These are phyloP conservation scores for Ophiocytium majus DNA, from an alignment of 352 stramenopile genomes.

Conservation along the genomic window DNA sequence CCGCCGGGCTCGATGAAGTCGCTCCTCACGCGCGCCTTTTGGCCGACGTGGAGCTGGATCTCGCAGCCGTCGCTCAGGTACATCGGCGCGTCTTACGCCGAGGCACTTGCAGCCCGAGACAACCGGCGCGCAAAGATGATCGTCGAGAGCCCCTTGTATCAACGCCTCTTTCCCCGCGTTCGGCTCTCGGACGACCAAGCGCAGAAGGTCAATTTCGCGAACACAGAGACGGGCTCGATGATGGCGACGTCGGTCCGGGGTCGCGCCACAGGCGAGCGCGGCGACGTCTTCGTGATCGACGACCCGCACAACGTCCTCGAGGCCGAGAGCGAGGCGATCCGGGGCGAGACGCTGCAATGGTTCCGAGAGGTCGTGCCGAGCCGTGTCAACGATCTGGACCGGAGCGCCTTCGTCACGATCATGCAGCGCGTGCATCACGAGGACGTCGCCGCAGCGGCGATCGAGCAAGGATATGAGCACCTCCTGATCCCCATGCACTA, in stretches of 20 bases:
- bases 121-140: neutral
- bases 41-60: neutral
- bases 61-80: neutral
- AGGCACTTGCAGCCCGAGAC: neutral
- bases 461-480: slow-evolving; percentile 5
- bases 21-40: neutral
- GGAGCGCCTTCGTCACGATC: neutral
- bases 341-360: neutral
- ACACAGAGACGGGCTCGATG: neutral
- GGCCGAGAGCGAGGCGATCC: neutral
- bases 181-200: neutral
- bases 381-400: neutral
- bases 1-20: neutral
- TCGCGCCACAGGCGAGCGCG: neutral
- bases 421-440: neutral
- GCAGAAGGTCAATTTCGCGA: neutral
- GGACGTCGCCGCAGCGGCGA: neutral
- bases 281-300: neutral
- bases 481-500: neutral
- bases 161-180: neutral
- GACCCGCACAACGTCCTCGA: slow-evolving; percentile 10
- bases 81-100: neutral
- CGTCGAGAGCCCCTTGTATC: neutral
- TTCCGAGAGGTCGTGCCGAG: neutral
- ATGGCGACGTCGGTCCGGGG: slow-evolving; percentile 3